Percentiles rank a stretch among this genome's conserved stretches.
phyloP scores from a whole-genome alignment of 768 basidiomycete genomes.

The Suillus subluteus region DNA sequence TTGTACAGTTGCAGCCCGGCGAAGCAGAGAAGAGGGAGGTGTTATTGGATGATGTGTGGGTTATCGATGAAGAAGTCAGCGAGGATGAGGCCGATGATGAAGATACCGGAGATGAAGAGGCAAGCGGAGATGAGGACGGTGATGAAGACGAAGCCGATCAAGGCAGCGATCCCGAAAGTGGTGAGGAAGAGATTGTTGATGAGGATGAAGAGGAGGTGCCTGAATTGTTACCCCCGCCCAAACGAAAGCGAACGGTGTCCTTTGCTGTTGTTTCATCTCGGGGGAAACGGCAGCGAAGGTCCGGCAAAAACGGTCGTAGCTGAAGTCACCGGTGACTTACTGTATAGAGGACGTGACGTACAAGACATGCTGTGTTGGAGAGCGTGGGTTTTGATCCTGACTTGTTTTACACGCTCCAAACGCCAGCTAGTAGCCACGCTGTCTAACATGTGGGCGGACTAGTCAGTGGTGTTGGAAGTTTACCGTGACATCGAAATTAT shows the following conservation, averaged over 20 bases:
- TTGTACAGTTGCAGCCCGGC: constrained; percentile 57
- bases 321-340: not conserved
- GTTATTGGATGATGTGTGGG: constrained; percentile 42
- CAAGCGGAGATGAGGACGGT: constrained; percentile 33
- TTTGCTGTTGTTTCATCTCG: constrained; percentile 40
- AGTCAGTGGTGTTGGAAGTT: not conserved
- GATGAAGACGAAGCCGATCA: constrained; percentile 34
- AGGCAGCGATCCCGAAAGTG: constrained; percentile 40
- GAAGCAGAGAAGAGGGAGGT: constrained; percentile 45
- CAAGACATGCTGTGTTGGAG: constrained; percentile 9
- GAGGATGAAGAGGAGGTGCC: constrained; percentile 42
- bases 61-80: constrained; percentile 35
- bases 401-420: constrained; percentile 11
- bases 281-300: constrained; percentile 17
- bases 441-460: not conserved
- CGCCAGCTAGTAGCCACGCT: not conserved
- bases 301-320: constrained; percentile 7
- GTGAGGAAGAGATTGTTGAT: constrained; percentile 44
- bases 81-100: constrained; percentile 38
- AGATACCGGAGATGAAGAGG: constrained; percentile 43
- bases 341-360: not conserved
- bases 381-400: constrained; percentile 10
- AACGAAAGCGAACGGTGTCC: constrained; percentile 52
- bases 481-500: not conserved
- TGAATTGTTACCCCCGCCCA: constrained; percentile 35